Evolutionary conservation across 106 monocot species (phyloP), one percentile per base, ranked within the genome.

Genomic region (Dioscorea alata): DNA sequence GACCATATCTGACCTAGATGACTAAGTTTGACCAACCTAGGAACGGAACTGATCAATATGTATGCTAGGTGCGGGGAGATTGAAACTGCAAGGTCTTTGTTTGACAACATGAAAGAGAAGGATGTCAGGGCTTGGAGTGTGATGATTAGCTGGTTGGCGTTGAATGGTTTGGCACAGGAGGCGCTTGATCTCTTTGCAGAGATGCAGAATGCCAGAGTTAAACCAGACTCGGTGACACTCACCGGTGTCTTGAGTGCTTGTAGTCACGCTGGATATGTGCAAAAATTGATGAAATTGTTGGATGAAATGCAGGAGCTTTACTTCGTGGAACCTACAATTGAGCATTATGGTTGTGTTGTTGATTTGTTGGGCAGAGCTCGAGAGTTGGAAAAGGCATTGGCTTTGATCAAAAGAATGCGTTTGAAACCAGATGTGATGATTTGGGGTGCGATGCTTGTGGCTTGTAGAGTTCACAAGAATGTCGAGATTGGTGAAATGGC

Each of bases 391-490:
- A 74, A 85, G 64, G 85, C 88, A 14, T 50, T 84, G 48, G 74
- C 64, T 60, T 50, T 89, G 73, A 82, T 82, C 54, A 71, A 65
- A 49, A 59, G 59, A 32, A 76, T 82, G 13, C 59, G 79, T 0
- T 34, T 82, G 56, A 73, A 82, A 21, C 76, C 81, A 1, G 88
- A 85, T 22, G 79, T 89, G 17, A 84, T 61, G 56, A 66, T 89
- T 12, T 89, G 85, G 85, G 88, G 88, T 15, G 78, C 84, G 1
- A 74, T 89, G 22, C 72, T 89, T 50, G 79, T 89, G 18, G 85
- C 85, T 53, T 86, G 85, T 60, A 74, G 81, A 51, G 74, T 78
- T 61, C 81, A 86, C 64, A 78, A 64, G 65, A 75, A 86, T 31
- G 17, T 89, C 2, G 73, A 79, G 23, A 79, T 89, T 73, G 88